phyloP scores from a whole-genome alignment of 306 rosid genomes.

The Castanea sativa region DNA sequence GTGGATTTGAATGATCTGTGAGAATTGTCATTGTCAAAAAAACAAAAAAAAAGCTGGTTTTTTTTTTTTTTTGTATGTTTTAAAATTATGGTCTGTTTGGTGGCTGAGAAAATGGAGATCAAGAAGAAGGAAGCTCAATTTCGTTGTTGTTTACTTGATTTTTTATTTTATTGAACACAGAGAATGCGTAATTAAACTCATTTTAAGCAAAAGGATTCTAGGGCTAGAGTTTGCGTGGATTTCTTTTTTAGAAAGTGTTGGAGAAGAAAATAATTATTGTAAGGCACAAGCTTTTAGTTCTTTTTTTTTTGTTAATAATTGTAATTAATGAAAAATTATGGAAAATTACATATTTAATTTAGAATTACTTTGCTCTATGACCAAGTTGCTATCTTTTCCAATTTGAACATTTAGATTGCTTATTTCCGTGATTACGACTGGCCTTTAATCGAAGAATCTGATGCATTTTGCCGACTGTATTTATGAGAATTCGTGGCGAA shows the following conservation, averaged over 20 bases:
- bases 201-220: not conserved
- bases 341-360: not conserved
- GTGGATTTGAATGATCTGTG: not conserved
- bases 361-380: not conserved
- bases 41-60: not conserved
- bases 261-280: slow-evolving; percentile 16
- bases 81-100: slow-evolving; percentile 4
- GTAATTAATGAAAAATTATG: not conserved
- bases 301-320: not conserved
- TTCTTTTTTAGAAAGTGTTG: not conserved
- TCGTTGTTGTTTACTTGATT: not conserved
- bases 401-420: not conserved
- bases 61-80: not conserved
- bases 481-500: not conserved
- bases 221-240: slow-evolving; percentile 18
- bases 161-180: not conserved
- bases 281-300: not conserved
- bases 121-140: not conserved
- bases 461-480: not conserved
- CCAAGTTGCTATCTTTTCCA: not conserved
- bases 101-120: slow-evolving; percentile 6
- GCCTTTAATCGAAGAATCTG: not conserved
- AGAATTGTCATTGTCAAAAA: not conserved
- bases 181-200: not conserved
- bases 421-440: not conserved